A percentile compares a stretch with the other conserved stretches of the same genome.
Evolutionary conservation across 345 rosid species (phyloP).

Genomic region (Murraya koenigii): DNA sequence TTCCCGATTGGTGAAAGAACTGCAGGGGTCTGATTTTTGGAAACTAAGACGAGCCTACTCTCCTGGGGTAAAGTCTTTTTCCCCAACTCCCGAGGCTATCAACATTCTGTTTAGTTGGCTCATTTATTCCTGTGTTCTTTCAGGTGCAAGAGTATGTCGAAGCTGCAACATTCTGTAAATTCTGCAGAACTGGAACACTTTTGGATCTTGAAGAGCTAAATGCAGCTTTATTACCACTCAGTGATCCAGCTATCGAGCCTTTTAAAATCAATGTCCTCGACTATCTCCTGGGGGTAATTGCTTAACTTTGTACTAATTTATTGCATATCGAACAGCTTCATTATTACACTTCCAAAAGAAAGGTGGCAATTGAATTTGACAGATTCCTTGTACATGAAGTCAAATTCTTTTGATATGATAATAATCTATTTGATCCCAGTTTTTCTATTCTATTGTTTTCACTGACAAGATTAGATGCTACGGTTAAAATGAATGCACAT

Average conservation of each 20-base stretch:
- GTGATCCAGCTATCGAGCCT: constrained; percentile 70
- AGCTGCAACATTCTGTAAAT: constrained; percentile 87
- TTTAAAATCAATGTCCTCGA: constrained; percentile 87
- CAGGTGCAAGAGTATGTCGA: constrained; percentile 96
- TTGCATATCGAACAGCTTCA: not conserved
- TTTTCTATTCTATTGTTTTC: not conserved
- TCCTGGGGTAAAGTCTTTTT: constrained; percentile 67
- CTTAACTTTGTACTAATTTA: constrained; percentile 12
- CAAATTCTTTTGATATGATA: not conserved
- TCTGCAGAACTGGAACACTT: constrained; percentile 69
- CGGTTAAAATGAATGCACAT: not conserved
- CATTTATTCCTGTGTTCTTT: constrained; percentile 17
- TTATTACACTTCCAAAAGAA: not conserved
- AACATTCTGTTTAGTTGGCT: not conserved
- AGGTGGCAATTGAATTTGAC: not conserved
- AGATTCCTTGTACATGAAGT: not conserved
- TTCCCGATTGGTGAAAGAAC: constrained; percentile 67
- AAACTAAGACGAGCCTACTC: constrained; percentile 87
- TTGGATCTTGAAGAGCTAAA: constrained; percentile 77
- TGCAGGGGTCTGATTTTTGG: constrained; percentile 90
- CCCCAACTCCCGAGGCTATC: not conserved
- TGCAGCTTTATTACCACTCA: constrained; percentile 52
- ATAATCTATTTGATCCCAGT: not conserved
- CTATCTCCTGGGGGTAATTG: constrained; percentile 81
- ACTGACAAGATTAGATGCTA: not conserved